These are phyloP conservation scores for Sporothrix curviconia DNA, from an alignment of 2,329 filamentous ascomycete species.

Conservation along the genomic window DNA sequence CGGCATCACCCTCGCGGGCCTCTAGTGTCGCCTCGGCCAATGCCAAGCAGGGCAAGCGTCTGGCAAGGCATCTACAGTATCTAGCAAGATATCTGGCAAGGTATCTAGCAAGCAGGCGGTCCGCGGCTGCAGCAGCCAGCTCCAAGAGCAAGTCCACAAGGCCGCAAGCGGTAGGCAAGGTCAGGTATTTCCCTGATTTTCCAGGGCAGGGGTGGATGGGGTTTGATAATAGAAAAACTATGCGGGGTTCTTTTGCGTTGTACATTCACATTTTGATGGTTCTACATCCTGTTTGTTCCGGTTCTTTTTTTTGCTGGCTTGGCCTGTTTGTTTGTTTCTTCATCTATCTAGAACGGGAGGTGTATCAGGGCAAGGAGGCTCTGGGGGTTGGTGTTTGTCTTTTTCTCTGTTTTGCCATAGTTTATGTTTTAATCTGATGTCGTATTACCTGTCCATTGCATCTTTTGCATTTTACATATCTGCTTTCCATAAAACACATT, in stretches of 20 bases:
- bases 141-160: conserved; percentile 20
- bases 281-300: neutral
- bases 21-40: conserved; percentile 78
- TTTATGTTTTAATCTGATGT: neutral
- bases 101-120: conserved; percentile 39
- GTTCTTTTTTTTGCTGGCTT: neutral
- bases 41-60: conserved; percentile 34
- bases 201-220: too few species aligned
- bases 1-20: conserved; percentile 72
- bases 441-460: neutral
- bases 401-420: neutral
- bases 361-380: neutral
- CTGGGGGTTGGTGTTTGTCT: conserved; percentile 1
- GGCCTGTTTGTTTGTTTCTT: neutral
- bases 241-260: neutral
- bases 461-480: too few species aligned
- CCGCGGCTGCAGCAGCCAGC: neutral
- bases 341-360: neutral
- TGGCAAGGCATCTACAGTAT: too few species aligned
- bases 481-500: neutral
- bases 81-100: conserved; percentile 38
- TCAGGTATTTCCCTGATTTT: too few species aligned
- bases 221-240: neutral
- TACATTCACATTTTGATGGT: neutral
- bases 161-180: conserved; percentile 18